These are phyloP conservation scores for Sherardia arvensis DNA, from an alignment of 257 asterid genomes.

Conservation along the genomic window DNA sequence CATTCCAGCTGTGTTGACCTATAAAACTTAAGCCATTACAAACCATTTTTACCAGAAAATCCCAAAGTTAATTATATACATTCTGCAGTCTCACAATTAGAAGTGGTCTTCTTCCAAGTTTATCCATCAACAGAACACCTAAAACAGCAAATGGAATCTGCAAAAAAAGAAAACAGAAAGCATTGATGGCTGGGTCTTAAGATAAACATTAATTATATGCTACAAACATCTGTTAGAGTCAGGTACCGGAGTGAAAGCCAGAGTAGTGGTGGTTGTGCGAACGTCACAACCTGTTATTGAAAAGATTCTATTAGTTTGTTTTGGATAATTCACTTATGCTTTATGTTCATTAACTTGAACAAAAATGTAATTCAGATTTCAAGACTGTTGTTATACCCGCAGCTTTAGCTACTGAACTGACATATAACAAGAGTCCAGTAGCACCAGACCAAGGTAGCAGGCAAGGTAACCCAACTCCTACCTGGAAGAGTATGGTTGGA, in stretches of 20 bases:
- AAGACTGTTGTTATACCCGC: not conserved
- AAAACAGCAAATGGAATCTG: slow-evolving; percentile 1
- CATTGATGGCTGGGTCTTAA: not conserved
- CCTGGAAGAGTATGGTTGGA: not conserved
- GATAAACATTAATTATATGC: not conserved
- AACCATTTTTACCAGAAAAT: not conserved
- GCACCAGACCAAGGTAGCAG: not conserved
- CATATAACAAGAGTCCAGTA: not conserved
- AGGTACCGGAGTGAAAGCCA: slow-evolving; percentile 6
- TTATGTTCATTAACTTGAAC: not conserved
- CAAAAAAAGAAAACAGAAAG: not conserved
- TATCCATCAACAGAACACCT: slow-evolving; percentile 1
- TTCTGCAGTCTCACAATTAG: not conserved
- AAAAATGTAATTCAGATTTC: not conserved
- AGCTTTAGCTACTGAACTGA: slow-evolving; percentile 4
- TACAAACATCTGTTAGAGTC: not conserved
- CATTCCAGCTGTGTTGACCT: not conserved
- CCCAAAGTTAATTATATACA: not conserved
- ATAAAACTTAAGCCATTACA: not conserved
- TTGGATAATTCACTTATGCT: not conserved
- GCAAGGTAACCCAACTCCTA: slow-evolving; percentile 3
- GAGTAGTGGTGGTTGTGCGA: not conserved
- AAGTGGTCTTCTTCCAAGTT: slow-evolving; percentile 3
- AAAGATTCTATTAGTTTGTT: not conserved
- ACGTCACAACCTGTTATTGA: slow-evolving; percentile 1